Evolutionary conservation across 2,329 filamentous ascomycete genomes (phyloP).

Genomic region (Blastomyces emzantsi): DNA sequence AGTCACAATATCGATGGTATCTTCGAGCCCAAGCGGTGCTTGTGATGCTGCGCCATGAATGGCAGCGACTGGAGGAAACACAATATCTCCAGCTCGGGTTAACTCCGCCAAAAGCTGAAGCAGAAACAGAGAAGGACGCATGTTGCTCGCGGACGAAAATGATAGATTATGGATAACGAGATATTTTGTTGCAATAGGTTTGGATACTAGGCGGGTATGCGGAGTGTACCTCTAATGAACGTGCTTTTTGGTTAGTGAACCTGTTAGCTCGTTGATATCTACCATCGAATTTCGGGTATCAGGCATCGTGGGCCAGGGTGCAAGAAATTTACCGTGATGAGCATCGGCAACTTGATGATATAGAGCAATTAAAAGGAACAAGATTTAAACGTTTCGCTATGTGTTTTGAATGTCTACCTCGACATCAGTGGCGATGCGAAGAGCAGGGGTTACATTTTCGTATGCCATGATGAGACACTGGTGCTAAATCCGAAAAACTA

Average conservation of each 20-base stretch:
- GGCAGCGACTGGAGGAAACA: slow-evolving; percentile 23
- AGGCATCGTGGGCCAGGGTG: neutral
- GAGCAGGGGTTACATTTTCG: neutral
- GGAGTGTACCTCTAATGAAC: neutral
- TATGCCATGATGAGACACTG: neutral
- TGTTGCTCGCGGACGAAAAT: neutral
- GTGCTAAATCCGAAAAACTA: no score
- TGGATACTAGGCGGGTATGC: neutral
- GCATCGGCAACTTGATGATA: neutral
- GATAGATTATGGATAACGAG: neutral
- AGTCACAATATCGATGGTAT: slow-evolving; percentile 35
- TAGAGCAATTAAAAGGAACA: neutral
- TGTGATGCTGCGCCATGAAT: slow-evolving; percentile 16
- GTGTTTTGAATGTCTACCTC: neutral
- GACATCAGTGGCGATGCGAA: neutral
- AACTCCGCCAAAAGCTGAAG: neutral
- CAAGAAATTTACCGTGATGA: neutral
- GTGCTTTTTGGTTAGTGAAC: neutral
- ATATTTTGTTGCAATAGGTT: neutral
- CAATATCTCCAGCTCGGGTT: slow-evolving; percentile 19
- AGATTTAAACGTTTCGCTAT: neutral
- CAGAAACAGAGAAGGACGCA: neutral
- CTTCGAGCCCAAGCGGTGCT: slow-evolving; percentile 18
- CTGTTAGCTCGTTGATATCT: neutral
- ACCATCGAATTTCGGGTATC: neutral